Conservation (phyloP, 179 eudicot genomes). For the Nepenthes alata region DNA sequence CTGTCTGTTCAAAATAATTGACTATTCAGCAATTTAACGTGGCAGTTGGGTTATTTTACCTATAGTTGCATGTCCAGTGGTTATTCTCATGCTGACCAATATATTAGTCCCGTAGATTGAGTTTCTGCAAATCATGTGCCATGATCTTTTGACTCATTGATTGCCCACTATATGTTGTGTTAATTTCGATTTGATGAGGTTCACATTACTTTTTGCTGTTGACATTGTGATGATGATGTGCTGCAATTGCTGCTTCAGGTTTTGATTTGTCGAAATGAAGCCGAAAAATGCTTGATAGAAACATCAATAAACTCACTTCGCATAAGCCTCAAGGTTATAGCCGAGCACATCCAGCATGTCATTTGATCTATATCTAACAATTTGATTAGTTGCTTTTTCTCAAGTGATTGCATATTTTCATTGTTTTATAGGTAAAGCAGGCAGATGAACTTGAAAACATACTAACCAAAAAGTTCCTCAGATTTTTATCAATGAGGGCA, state of each 20-base stretch:
- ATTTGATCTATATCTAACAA: too few species aligned
- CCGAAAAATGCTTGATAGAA: slow-evolving; percentile 95
- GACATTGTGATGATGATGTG: slow-evolving; percentile 3
- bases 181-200: background rate
- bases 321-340: slow-evolving; percentile 83
- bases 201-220: background rate
- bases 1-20: too few species aligned
- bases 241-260: slow-evolving; percentile 38
- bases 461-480: slow-evolving; percentile 80
- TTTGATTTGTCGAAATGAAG: slow-evolving; percentile 89
- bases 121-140: too few species aligned
- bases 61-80: too few species aligned
- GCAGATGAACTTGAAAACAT: slow-evolving; percentile 97
- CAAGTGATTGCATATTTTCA: slow-evolving; percentile 3
- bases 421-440: slow-evolving; percentile 62
- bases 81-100: too few species aligned
- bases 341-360: background rate
- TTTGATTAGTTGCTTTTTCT: background rate
- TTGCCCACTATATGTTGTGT: too few species aligned
- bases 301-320: slow-evolving; percentile 89
- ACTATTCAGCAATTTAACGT: too few species aligned
- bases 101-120: too few species aligned
- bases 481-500: slow-evolving; percentile 96
- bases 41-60: too few species aligned
- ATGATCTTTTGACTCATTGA: too few species aligned